phyloP scores from a whole-genome alignment of 2,329 filamentous ascomycete species.

The Iodosphaeria phyllophila region DNA sequence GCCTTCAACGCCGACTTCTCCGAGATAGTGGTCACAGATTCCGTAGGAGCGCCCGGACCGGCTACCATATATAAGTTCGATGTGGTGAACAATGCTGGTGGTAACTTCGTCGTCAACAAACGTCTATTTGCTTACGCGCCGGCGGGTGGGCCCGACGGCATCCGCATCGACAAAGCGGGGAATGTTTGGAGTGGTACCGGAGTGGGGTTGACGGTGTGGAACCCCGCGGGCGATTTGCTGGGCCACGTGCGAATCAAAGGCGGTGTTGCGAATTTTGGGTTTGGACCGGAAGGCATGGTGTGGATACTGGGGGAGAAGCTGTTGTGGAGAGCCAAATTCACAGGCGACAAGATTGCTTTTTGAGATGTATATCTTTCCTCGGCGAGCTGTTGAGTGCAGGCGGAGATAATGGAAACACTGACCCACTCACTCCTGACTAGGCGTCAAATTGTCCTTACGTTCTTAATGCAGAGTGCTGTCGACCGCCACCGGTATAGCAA shows the following conservation, averaged over 20 bases:
- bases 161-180: constrained; percentile 3
- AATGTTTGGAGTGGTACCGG: constrained; percentile 4
- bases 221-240: constrained; percentile 2
- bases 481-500: no score
- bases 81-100: constrained; percentile 1
- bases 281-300: constrained; percentile 3
- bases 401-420: no score
- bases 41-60: constrained; percentile 1
- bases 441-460: no score
- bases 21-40: constrained; percentile 1
- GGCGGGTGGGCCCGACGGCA: constrained; percentile 3
- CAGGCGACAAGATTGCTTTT: no score
- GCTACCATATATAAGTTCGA: constrained; percentile 4
- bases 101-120: constrained; percentile 3
- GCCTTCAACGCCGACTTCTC: constrained; percentile 1
- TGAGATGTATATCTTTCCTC: no score
- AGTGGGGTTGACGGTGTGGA: constrained; percentile 3
- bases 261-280: constrained; percentile 4
- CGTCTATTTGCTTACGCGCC: constrained; percentile 4
- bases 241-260: constrained; percentile 2
- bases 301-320: constrained; percentile 3
- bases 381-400: no score
- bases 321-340: constrained; percentile 3
- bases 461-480: no score
- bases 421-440: no score